Base-by-base conservation (phyloP, 345 rosid genomes). In the Punica granatum region DNA sequence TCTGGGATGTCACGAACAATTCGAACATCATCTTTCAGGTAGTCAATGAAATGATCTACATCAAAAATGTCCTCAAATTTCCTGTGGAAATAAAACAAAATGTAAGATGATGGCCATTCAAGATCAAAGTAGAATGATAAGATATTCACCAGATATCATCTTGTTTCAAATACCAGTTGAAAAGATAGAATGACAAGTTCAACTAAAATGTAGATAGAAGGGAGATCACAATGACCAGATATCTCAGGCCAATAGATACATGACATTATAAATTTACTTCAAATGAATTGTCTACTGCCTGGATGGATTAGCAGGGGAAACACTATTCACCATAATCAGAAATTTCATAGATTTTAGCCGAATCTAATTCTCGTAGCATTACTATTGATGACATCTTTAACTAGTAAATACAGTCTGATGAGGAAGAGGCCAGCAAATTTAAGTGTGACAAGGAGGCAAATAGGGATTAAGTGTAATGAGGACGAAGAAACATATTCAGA, bases 11-110 rank as follows among this genome's bases (percentile, higher is more conserved):
- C 99, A 25, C 94, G 90, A 73, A 95, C 98, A 72, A 95, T 92
- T 39, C 80, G 84, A 51, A 92, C 89, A 65, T 95, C 98, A 70
- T 86, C 88, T 72, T 90, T 95, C 76, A 95, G 81, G 83, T 91
- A 95, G 76, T 92, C 90, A 77, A 95, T 92, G 83, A 95, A 95
- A 84, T 90, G 97, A 76, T 95, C 90, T 42, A 92, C 99, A 76
- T 90, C 92, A 67, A 95, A 95, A 70, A 95, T 92, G 76, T 95
- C 98, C 75, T 95, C 86, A 81, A 92, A 95, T 82, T 92, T 95
- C 76, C 98, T 95, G 94, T 81, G 81, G 34, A 65, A 25, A 64
- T 41, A 63, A n/a, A 12, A 37, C 10, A 67, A 30, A 56, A 33
- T 14, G 9, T 11, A 48, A 63, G 31, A 39, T 23, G 18, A 35